Conservation (phyloP, 176 grass and related monocot genomes). For the Hordeum vulgare region MorexV3_pseudomolecules_assembly NC_058524.1:491183956-491184455, state of each 20-base stretch:
- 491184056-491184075: not conserved
- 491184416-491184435: too few relatives aligned
- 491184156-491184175: slow-evolving; percentile 15
- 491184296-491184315: not conserved
- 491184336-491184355: not conserved
- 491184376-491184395: too few relatives aligned
- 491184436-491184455: too few relatives aligned
- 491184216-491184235: not conserved
- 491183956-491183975: not conserved
- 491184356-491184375: not conserved
- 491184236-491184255: not conserved
- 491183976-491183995: not conserved
- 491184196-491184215: not conserved
- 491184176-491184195: not conserved
- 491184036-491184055: not conserved
- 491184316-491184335: not conserved
- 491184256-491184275: not conserved
- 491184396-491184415: too few relatives aligned
- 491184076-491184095: not conserved
- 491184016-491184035: not conserved
- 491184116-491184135: slow-evolving; percentile 10
- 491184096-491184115: slow-evolving; percentile 10
- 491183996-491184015: not conserved
- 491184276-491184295: not conserved
- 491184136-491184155: not conserved